phyloP scores from a whole-genome alignment of 2,329 filamentous ascomycete species.

The Aspergillus uvarum region DNA sequence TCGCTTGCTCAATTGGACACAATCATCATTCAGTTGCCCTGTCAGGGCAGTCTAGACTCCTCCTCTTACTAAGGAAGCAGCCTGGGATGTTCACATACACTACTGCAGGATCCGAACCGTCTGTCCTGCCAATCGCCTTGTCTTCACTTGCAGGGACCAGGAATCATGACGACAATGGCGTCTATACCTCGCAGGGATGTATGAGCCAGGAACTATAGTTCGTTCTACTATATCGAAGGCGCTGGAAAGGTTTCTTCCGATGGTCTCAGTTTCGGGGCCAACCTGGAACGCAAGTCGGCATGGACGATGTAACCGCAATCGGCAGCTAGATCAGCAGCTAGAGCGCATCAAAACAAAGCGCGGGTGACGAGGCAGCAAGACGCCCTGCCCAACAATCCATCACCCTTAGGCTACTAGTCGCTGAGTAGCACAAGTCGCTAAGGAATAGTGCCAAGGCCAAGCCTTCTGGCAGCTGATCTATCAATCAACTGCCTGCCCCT shows the following conservation, averaged over 20 bases:
- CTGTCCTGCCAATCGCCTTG: background rate
- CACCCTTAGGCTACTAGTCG: background rate
- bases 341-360: background rate
- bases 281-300: background rate
- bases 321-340: background rate
- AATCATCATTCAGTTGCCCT: background rate
- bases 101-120: background rate
- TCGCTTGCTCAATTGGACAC: background rate
- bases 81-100: background rate
- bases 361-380: background rate
- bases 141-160: background rate
- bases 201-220: background rate
- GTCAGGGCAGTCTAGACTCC: background rate
- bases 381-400: background rate
- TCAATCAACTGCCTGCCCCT: background rate
- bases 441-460: background rate
- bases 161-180: conserved; percentile 2
- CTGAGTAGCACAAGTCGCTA: background rate
- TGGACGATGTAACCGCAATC: background rate
- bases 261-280: background rate
- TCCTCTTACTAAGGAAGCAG: background rate
- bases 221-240: background rate
- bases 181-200: background rate
- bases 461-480: conserved; percentile 3
- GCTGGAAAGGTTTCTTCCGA: background rate